Conservation (phyloP, 129 eudicot species). For the Ambrosia artemisiifolia region DNA sequence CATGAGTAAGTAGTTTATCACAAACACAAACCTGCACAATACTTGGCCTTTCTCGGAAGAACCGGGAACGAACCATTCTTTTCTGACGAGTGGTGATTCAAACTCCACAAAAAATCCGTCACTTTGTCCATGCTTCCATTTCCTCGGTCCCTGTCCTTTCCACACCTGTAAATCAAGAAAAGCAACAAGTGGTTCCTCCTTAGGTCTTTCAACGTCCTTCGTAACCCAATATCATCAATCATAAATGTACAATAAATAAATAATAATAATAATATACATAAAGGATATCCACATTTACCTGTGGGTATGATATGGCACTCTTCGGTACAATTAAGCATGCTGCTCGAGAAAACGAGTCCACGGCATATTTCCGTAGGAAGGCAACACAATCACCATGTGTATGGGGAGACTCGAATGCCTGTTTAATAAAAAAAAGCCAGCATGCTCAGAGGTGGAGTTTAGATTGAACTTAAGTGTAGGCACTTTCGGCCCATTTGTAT, state of each 20-base stretch:
- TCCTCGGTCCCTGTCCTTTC: slow-evolving; percentile 97
- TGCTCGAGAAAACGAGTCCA: slow-evolving; percentile 73
- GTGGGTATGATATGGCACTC: slow-evolving; percentile 86
- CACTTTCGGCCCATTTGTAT: neutral
- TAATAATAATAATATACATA: no score
- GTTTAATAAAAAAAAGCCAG: slow-evolving; percentile 18
- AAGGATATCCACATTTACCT: no score
- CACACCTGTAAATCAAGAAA: slow-evolving; percentile 53
- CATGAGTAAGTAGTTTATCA: slow-evolving; percentile 16
- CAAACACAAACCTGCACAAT: slow-evolving; percentile 71
- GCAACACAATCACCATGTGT: slow-evolving; percentile 74
- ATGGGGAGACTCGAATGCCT: slow-evolving; percentile 97
- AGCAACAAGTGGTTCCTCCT: neutral
- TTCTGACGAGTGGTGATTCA: slow-evolving; percentile 62
- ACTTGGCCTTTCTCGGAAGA: slow-evolving; percentile 74
- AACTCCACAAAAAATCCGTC: slow-evolving; percentile 95
- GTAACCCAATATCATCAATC: neutral
- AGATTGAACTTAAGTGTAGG: neutral
- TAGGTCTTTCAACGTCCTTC: neutral
- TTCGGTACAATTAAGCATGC: slow-evolving; percentile 91
- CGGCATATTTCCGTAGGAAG: slow-evolving; percentile 84
- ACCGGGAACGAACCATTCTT: slow-evolving; percentile 88
- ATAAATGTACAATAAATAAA: neutral
- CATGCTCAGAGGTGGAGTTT: neutral
- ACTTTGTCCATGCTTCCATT: slow-evolving; percentile 92